Conservation (phyloP, 2,329 filamentous ascomycete species). For the Aspergillus nomiae region DNA sequence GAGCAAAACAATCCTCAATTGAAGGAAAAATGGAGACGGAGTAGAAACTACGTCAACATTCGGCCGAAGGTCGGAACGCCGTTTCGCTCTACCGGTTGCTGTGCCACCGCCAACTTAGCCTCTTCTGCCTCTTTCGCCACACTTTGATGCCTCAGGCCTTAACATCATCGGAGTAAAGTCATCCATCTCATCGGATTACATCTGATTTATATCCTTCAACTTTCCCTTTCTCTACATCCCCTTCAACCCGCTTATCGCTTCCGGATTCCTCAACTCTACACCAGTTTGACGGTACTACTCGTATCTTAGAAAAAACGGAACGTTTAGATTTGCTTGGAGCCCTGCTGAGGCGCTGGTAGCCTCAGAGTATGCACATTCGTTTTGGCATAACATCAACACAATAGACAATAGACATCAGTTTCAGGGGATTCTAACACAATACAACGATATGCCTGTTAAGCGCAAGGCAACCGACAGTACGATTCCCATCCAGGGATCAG, state of each 20-base stretch:
- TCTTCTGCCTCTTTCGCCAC: slow-evolving; percentile 1
- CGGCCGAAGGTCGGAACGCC: slow-evolving; percentile 6
- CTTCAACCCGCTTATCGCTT: slow-evolving; percentile 4
- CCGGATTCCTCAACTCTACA: not conserved
- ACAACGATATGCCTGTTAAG: slow-evolving; percentile 65
- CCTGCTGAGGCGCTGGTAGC: slow-evolving; percentile 26
- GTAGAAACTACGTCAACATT: slow-evolving; percentile 23
- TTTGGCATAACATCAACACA: slow-evolving; percentile 5
- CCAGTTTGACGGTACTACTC: not conserved
- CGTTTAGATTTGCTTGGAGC: slow-evolving; percentile 7
- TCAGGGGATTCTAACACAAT: slow-evolving; percentile 3
- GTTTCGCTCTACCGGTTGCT: not conserved
- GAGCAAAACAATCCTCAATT: not conserved
- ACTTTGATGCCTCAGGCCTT: slow-evolving; percentile 27
- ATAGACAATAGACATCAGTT: slow-evolving; percentile 21
- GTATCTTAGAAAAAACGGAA: not conserved
- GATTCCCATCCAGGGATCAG: slow-evolving; percentile 27
- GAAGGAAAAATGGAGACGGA: slow-evolving; percentile 12
- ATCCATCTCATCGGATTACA: slow-evolving; percentile 6
- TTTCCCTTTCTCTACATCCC: not conserved
- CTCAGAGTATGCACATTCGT: slow-evolving; percentile 15
- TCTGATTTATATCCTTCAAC: slow-evolving; percentile 4
- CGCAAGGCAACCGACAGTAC: slow-evolving; percentile 65
- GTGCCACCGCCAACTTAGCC: slow-evolving; percentile 9
- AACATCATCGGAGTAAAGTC: not conserved